These are phyloP conservation scores for Auriculariales sp. DNA, from an alignment of 768 basidiomycete species.

Conservation along the genomic window DNA sequence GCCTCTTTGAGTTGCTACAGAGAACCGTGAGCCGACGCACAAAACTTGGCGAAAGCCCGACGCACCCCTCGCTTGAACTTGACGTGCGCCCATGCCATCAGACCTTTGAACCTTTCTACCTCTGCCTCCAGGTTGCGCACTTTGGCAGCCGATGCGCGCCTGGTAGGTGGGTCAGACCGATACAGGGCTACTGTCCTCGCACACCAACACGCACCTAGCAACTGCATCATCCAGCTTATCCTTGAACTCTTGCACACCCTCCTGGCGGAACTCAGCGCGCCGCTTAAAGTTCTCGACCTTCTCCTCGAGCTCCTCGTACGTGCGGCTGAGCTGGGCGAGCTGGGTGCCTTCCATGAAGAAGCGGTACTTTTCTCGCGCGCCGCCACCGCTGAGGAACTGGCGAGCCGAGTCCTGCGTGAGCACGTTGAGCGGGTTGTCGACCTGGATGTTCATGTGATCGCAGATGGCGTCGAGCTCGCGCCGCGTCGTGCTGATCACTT, in stretches of 20 bases:
- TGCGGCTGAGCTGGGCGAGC: constrained; percentile 71
- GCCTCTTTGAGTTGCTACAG: constrained; percentile 3
- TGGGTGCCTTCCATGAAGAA: constrained; percentile 94
- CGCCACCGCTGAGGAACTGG: constrained; percentile 75
- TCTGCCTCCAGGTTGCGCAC: constrained; percentile 57
- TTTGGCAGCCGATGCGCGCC: constrained; percentile 62
- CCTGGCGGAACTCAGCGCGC: constrained; percentile 41
- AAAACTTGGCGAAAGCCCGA: constrained; percentile 4
- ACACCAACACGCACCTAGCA: constrained; percentile 46
- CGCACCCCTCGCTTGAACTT: constrained; percentile 50
- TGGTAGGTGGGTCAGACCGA: too few species aligned
- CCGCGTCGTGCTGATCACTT: constrained; percentile 56
- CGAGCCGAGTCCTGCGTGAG: constrained; percentile 72
- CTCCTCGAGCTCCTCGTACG: constrained; percentile 64
- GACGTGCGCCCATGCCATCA: constrained; percentile 83
- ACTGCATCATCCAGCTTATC: constrained; percentile 40
- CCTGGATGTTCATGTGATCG: constrained; percentile 93
- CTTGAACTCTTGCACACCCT: constrained; percentile 65
- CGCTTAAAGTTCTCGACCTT: constrained; percentile 39
- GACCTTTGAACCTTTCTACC: constrained; percentile 56
- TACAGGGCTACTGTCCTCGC: too few species aligned
- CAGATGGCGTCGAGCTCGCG: constrained; percentile 80
- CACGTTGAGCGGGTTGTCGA: constrained; percentile 93
- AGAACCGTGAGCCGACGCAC: not conserved
- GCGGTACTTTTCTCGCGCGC: constrained; percentile 83